Conservation (phyloP, 2,329 filamentous ascomycete genomes). For the Reticulascus tulasneorum region DNA sequence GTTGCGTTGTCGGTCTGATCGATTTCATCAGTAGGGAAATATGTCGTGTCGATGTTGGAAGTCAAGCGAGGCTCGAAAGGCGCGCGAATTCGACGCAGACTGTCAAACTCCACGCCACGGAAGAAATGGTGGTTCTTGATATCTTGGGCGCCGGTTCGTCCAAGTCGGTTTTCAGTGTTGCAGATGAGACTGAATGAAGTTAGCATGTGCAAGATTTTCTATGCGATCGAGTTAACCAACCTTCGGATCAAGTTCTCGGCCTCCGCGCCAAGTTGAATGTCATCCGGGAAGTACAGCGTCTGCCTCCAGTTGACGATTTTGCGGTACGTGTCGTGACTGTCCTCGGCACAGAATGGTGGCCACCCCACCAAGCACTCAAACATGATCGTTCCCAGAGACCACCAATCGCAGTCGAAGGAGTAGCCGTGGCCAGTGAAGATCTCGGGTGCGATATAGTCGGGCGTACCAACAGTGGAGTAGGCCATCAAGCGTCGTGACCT, state of each 20-base stretch:
- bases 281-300: constrained; percentile 92
- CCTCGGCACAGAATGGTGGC: constrained; percentile 98
- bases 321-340: constrained; percentile 94
- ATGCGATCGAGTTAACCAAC: constrained; percentile 44
- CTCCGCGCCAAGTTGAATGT: constrained; percentile 82
- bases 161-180: constrained; percentile 88
- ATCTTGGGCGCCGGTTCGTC: constrained; percentile 79
- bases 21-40: constrained; percentile 98
- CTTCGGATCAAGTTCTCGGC: constrained; percentile 90
- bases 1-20: constrained; percentile 93
- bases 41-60: constrained; percentile 92
- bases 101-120: constrained; percentile 92
- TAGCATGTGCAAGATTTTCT: constrained; percentile 3
- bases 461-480: constrained; percentile 96
- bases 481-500: constrained; percentile 93
- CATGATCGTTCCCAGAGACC: constrained; percentile 98
- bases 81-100: constrained; percentile 84
- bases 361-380: constrained; percentile 98
- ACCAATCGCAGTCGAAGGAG: constrained; percentile 97
- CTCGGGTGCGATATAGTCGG: constrained; percentile 97
- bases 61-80: constrained; percentile 93
- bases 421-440: constrained; percentile 97
- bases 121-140: constrained; percentile 96
- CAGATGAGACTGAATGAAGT: constrained; percentile 72
- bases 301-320: constrained; percentile 99